Evolutionary conservation across 805 yeast genomes (phyloP).

Genomic region (Lipomyces mesembrius): DNA sequence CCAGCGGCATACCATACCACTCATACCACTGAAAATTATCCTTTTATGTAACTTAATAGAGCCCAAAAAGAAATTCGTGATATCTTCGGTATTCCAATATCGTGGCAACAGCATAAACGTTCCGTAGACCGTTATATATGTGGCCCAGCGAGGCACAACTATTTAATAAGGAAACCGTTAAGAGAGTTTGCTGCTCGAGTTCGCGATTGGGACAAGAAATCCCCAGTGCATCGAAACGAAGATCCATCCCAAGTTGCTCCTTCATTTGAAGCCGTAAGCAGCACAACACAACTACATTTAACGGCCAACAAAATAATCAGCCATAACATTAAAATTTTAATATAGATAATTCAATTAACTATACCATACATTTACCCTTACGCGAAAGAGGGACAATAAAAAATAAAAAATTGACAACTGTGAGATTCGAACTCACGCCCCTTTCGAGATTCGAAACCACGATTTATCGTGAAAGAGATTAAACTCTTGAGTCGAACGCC

Average conservation of each 20-base stretch:
- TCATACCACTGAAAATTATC: neutral
- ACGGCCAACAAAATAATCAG: no score
- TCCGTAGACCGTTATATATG: neutral
- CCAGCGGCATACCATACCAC: neutral
- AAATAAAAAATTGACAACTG: slow-evolving; percentile 33
- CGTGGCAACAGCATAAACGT: neutral
- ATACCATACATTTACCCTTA: neutral
- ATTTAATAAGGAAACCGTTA: neutral
- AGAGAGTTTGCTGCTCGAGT: neutral
- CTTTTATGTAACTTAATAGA: neutral
- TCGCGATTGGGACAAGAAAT: neutral
- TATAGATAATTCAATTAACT: no score
- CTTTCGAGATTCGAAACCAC: slow-evolving; percentile 40
- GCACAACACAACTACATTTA: neutral
- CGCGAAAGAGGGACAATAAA: neutral
- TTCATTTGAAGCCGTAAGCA: neutral
- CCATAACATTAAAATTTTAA: no score
- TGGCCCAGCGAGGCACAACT: neutral
- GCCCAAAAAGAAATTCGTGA: neutral
- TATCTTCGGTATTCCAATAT: neutral
- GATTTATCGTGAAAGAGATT: slow-evolving; percentile 28
- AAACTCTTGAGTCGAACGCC: slow-evolving; percentile 39
- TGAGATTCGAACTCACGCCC: slow-evolving; percentile 39
- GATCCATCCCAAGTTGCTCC: neutral
- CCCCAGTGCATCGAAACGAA: neutral